Base-by-base conservation (phyloP, 2,329 filamentous ascomycete species). In the Leptographium procerum region DNA sequence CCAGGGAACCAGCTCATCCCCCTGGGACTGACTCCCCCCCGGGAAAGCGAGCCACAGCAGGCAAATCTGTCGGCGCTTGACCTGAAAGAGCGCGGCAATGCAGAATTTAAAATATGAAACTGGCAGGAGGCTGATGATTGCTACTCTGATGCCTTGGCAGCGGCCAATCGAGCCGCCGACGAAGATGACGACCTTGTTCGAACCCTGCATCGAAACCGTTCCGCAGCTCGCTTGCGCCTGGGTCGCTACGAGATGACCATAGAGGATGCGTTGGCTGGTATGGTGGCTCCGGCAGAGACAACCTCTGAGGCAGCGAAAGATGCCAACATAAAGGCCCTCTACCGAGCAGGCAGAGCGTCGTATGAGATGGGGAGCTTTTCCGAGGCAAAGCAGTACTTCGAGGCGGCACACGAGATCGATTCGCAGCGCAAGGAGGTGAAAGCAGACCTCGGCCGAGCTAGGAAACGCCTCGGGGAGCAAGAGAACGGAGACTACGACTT, bases 171-270 rank as follows among this genome's bases (percentile, higher is more conserved):
- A 0, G 67, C 70, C n/a, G 55, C 61, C 2, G 60, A 61, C 6
- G 13, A 61, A 0, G 64, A 61, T 0, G 64, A 69, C 22, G 57
- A 57, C 1, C 14, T 60, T 1, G 61, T 57, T 14, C 56, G 61
- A 0, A 62, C 65, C 31, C 51, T 72, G 5, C 62, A 63, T 55
- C 61, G 64, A 11, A 73, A 72, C 51, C 64, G 69, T 4, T 66
- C 71, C 0, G 68, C 69, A 13, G 65, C 66, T 11, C 67, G 71
- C 52, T 65, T 73, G 10, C 52, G 68, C 10, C 63, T 72, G 3
- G 68, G 67, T 22, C 65, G 67, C 8, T 72, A 68, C 52, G 70
- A 72, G 56, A 59, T 60, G 3, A 69, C 70, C 14, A 65, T 68
- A 22, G 61, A 63, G 1, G 70, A 73, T 55, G 67, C 71, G 0